Base-by-base conservation (phyloP, 2,329 filamentous ascomycete species). In the Elsinoe australis region DNA sequence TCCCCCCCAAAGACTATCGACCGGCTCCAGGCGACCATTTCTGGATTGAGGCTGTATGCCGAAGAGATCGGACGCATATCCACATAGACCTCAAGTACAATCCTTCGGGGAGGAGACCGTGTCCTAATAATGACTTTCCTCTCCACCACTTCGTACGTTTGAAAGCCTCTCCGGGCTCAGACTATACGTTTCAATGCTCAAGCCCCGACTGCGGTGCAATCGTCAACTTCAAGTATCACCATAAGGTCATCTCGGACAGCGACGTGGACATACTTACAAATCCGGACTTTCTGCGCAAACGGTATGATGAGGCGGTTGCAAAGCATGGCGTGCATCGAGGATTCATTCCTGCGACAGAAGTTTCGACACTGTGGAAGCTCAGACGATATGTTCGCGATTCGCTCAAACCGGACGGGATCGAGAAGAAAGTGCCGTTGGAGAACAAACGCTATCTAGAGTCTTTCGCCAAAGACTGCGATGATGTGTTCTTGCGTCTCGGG, bases 361-460 rank as follows among this genome's bases (percentile, higher is more conserved):
- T 77, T 35, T 74, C 76, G 41, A 74, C 78, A 2, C 62, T 83
- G 36, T 65, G 69, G 35, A 76, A 75, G 52, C 65, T 85, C 32
- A 70, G 73, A 49, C 69, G 69, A 38, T 85, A 85, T 58, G 64
- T 85, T 45, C 67, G 59, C 7, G 81, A 85, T 63, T 70, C 77
- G 6, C 62, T 79, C 49, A 68, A 71, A 35, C 66, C 72, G 15
- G 61, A 64, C 5, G 68, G 72, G 38, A 70, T 69, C 26, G 74
- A 71, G 55, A 72, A 72, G 54, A 63, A 68, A 35, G 80, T 85
- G 55, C 73, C 74, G 4, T 66, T 73, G 5, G 62, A 72, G 12
- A 85, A 85, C 58, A 80, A 81, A 59, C 75, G 76, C 49, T 85
- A 83, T 54, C 68, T 78, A 56, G 70, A 78, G 52, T 74, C 74